These are phyloP conservation scores for Rhododendron simsii DNA, from an alignment of 148 eudicot genomes.

Conservation along the genomic window DNA sequence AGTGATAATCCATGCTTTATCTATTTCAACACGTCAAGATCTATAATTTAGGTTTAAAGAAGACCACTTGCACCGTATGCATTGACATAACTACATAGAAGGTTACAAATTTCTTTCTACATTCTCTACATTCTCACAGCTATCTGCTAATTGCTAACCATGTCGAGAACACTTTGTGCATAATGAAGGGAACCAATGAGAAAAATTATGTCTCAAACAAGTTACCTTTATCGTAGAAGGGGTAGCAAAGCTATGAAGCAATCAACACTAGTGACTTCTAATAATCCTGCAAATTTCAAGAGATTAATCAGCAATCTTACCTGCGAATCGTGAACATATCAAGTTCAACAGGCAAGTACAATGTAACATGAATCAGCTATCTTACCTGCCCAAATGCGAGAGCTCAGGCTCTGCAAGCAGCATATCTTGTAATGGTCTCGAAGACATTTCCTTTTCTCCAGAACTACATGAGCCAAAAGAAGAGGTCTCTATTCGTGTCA, in stretches of 20 bases:
- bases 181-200: background rate
- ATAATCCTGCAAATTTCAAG: slow-evolving; percentile 26
- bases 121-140: background rate
- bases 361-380: background rate
- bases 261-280: slow-evolving; percentile 20
- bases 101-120: background rate
- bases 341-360: background rate
- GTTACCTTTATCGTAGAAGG: background rate
- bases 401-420: slow-evolving; percentile 83
- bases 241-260: background rate
- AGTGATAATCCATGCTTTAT: background rate
- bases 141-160: background rate
- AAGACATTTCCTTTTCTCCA: slow-evolving; percentile 21
- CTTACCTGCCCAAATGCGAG: slow-evolving; percentile 66
- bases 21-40: background rate
- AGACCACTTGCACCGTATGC: background rate
- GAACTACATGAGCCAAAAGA: slow-evolving; percentile 29
- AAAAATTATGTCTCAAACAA: background rate
- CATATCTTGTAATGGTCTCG: slow-evolving; percentile 59
- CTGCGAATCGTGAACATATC: background rate
- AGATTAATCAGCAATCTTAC: background rate
- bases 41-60: background rate
- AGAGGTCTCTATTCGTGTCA: background rate
- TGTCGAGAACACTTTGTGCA: background rate
- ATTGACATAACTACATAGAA: background rate